Conservation (phyloP, 225 moss, liverwort and hornwort genomes). For the Pleurozium schreberi region DNA sequence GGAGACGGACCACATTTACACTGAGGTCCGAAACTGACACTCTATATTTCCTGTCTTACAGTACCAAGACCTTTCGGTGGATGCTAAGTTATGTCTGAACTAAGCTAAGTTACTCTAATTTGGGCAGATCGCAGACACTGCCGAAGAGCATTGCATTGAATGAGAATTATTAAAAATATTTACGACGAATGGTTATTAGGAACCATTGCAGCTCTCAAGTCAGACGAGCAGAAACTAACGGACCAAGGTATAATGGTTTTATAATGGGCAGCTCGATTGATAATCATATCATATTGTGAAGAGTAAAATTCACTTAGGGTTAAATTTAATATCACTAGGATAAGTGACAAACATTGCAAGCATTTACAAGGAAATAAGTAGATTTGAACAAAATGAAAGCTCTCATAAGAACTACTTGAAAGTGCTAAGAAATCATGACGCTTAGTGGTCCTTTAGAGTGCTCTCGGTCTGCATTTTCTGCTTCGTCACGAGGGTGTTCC, state of each 20-base stretch:
- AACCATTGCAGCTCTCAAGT: not conserved
- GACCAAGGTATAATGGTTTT: not conserved
- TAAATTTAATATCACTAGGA: not conserved
- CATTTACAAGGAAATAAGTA: not conserved
- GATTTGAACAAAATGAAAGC: not conserved
- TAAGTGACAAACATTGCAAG: not conserved
- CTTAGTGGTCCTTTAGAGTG: not conserved
- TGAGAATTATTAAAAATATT: not conserved
- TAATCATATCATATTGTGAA: not conserved
- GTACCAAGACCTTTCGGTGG: not conserved
- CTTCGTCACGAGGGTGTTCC: not conserved
- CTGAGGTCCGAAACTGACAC: constrained; percentile 29
- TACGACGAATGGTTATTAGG: not conserved
- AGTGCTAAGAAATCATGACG: not conserved
- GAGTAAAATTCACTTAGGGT: too few relatives aligned
- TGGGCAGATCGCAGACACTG: not conserved
- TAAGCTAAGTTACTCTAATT: not conserved
- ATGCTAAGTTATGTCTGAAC: not conserved
- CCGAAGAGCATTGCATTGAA: not conserved
- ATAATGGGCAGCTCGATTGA: not conserved
- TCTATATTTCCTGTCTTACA: not conserved
- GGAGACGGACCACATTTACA: constrained; percentile 58
- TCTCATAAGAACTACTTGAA: not conserved
- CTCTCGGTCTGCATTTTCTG: not conserved
- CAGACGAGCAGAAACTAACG: not conserved